Conservation (phyloP, 2,329 filamentous ascomycete genomes). For the Aspergillus sp. region DNA sequence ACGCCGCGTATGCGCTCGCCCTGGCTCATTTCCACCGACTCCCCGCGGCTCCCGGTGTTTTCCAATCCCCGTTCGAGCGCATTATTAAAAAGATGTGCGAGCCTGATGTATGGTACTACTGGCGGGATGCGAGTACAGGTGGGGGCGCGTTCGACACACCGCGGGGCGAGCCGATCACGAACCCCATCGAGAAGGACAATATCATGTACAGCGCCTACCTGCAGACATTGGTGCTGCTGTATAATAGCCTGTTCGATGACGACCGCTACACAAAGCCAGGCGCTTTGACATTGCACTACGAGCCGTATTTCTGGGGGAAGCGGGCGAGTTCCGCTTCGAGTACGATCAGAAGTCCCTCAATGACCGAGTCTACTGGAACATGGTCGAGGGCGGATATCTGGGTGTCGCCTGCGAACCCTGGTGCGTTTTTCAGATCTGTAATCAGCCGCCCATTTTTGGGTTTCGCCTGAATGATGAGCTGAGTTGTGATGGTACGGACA, state of each 20-base stretch:
- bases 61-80: not conserved
- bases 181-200: slow-evolving; percentile 4
- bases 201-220: slow-evolving; percentile 7
- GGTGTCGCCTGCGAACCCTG: slow-evolving; percentile 1
- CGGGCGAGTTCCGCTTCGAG: not conserved
- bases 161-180: too few species aligned
- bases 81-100: slow-evolving; percentile 1
- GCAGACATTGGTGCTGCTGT: slow-evolving; percentile 1
- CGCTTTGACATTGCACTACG: slow-evolving; percentile 1
- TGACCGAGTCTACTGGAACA: slow-evolving; percentile 5
- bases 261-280: slow-evolving; percentile 1
- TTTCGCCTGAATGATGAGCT: slow-evolving; percentile 2
- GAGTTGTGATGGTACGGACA: not conserved
- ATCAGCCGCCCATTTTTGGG: slow-evolving; percentile 1
- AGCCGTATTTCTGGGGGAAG: not conserved
- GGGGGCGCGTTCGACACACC: not conserved
- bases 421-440: slow-evolving; percentile 8
- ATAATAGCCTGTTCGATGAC: slow-evolving; percentile 6
- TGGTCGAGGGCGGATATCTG: not conserved
- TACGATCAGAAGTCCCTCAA: slow-evolving; percentile 3
- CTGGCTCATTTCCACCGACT: slow-evolving; percentile 3
- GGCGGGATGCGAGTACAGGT: slow-evolving; percentile 5
- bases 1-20: not conserved
- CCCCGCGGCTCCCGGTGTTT: not conserved
- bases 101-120: slow-evolving; percentile 9